Base-by-base conservation (phyloP, 345 rosid genomes). In the Geranium brycei region DNA sequence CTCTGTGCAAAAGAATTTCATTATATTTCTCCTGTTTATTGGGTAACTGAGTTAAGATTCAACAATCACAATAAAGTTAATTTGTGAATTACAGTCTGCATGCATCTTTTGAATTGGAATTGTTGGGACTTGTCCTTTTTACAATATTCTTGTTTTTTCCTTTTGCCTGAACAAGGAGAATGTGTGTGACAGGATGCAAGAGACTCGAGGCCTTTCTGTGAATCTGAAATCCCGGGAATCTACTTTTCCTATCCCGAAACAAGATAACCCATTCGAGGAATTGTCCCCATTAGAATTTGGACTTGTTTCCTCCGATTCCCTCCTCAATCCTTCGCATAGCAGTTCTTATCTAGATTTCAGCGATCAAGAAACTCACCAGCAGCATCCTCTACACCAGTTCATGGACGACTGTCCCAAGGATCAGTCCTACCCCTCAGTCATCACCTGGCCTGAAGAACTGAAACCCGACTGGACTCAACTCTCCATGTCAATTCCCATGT, bases 381-480 rank as follows among this genome's bases (percentile, higher is more conserved):
- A 85, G 17, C 75, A 79, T 31, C 77, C 81, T 31, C 58, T 80
- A 35, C 83, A 71, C 59, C 88, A 83, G 60, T 85, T 87, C 79
- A 83, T 81, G 77, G 83, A 85, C 7, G 79, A 80, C 59, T 83
- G 91, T 83, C 79, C 88, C 32, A 78, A 69, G 69, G 64, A 56
- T 58, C 78, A 78, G 60, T 68, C 81, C 13, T 74, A 79, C 68
- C 78, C 66, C 12, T 60, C 83, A 0, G 59, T 71, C 19, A 58
- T 77, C 41, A 76, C 83, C 13, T 82, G 89, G 87, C 73, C 85
- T 17, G 80, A 64, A 28, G 78, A 78, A 68, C 58, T 64, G 63
- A 83, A 83, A 18, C 68, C 78, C 0, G 85, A 80, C 31, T 66
- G 82, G 64, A 75, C 89, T 60, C 91, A 90, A 67, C 82, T 88